Evolutionary conservation across 2,329 filamentous ascomycete genomes (phyloP).

Genomic region (Rutstroemia sp.): DNA sequence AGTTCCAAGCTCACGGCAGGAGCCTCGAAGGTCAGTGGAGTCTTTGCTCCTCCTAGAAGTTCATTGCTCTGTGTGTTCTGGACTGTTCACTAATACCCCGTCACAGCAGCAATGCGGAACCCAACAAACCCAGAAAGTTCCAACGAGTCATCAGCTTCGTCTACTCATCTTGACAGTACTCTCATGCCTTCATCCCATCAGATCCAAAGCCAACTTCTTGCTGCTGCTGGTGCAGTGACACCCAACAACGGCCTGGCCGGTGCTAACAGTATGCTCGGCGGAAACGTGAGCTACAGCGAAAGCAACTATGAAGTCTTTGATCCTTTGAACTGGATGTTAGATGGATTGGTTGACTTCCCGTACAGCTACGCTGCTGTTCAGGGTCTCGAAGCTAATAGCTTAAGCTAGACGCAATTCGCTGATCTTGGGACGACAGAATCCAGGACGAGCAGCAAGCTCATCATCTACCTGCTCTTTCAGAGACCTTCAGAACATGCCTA

Average conservation of each 20-base stretch:
- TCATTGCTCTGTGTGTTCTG: neutral
- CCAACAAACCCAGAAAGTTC: slow-evolving; percentile 78
- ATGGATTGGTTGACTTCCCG: slow-evolving; percentile 75
- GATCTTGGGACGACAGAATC: neutral
- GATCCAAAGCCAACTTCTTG: slow-evolving; percentile 21
- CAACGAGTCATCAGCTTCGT: slow-evolving; percentile 64
- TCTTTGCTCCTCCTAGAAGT: slow-evolving; percentile 11
- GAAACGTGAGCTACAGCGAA: slow-evolving; percentile 48
- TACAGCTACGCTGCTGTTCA: slow-evolving; percentile 54
- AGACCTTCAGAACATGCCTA: no score
- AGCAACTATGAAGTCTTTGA: slow-evolving; percentile 84
- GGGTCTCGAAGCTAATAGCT: slow-evolving; percentile 34
- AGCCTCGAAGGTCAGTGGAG: slow-evolving; percentile 58
- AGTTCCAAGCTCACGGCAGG: slow-evolving; percentile 64
- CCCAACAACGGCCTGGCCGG: slow-evolving; percentile 21
- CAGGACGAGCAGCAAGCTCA: neutral
- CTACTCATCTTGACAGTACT: slow-evolving; percentile 56
- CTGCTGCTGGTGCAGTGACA: slow-evolving; percentile 17
- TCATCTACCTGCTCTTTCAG: neutral
- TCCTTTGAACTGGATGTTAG: slow-evolving; percentile 87
- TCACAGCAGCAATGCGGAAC: slow-evolving; percentile 64
- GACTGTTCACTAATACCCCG: slow-evolving; percentile 18
- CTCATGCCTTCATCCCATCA: slow-evolving; percentile 37
- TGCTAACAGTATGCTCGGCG: slow-evolving; percentile 19
- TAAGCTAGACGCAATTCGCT: slow-evolving; percentile 11